Evolutionary conservation across 1,284 basidiomycete genomes (phyloP).

Genomic region (Ustilago trichophora): DNA sequence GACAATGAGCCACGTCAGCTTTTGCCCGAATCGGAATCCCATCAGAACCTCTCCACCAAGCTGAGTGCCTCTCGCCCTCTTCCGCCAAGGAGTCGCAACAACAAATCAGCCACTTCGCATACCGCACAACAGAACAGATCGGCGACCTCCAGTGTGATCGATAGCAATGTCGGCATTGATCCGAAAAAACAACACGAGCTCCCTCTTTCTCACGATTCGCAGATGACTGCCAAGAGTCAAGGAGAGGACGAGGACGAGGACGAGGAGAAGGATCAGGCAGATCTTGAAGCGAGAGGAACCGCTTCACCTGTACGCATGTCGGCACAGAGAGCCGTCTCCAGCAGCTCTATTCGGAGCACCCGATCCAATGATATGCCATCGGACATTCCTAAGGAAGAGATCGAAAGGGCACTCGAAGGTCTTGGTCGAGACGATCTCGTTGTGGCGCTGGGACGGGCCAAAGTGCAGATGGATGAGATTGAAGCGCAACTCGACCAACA

Average conservation of each 20-base stretch:
- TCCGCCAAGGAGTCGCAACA: slow-evolving; percentile 30
- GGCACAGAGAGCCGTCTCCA: slow-evolving; percentile 22
- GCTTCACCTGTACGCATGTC: slow-evolving; percentile 25
- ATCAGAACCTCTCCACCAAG: slow-evolving; percentile 37
- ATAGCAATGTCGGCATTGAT: background rate
- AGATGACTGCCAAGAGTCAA: slow-evolving; percentile 14
- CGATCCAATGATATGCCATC: slow-evolving; percentile 5
- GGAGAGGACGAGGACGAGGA: too few species aligned
- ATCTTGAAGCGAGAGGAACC: slow-evolving; percentile 33
- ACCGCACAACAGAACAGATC: background rate
- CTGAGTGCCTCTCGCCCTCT: slow-evolving; percentile 32
- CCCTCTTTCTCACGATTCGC: slow-evolving; percentile 16
- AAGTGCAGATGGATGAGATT: slow-evolving; percentile 57
- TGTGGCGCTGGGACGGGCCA: slow-evolving; percentile 51
- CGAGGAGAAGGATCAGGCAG: slow-evolving; percentile 1
- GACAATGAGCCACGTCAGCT: slow-evolving; percentile 35
- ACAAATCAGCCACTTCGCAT: slow-evolving; percentile 2
- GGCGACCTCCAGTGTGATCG: background rate
- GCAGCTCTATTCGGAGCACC: slow-evolving; percentile 22
- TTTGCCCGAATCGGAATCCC: slow-evolving; percentile 36
- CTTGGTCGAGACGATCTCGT: slow-evolving; percentile 52
- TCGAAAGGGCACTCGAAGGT: slow-evolving; percentile 53
- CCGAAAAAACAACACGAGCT: background rate
- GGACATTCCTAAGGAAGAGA: slow-evolving; percentile 56
- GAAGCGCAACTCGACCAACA: slow-evolving; percentile 46